These are phyloP conservation scores for Oxytropis ochrocephala DNA, from an alignment of 306 rosid genomes.

Conservation along the genomic window DNA sequence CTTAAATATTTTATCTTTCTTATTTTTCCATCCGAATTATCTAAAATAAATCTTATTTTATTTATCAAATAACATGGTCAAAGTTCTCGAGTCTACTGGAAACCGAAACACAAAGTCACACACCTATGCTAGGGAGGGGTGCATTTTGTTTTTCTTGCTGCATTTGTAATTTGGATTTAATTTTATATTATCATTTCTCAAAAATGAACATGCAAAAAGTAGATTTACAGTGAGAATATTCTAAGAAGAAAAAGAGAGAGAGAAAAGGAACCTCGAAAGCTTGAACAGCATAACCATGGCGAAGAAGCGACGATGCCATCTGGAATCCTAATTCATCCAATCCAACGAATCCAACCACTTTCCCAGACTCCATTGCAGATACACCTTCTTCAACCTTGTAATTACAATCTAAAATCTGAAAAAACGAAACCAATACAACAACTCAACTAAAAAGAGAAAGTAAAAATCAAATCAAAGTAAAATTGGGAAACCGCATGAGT, in stretches of 20 bases:
- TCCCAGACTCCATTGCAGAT: slow-evolving; percentile 36
- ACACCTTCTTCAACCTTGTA: background rate
- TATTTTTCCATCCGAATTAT: too few species aligned
- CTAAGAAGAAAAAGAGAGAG: background rate
- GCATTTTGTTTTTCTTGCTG: too few species aligned
- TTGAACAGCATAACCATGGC: slow-evolving; percentile 41
- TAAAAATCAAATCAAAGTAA: too few species aligned
- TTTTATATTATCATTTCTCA: too few species aligned
- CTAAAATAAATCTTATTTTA: too few species aligned
- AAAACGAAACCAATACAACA: background rate
- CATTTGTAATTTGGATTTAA: too few species aligned
- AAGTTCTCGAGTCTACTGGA: too few species aligned
- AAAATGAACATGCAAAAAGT: too few species aligned
- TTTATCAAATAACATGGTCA: too few species aligned
- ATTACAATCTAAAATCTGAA: background rate
- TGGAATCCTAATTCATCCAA: slow-evolving; percentile 47
- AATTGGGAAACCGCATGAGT: background rate
- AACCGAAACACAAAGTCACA: too few species aligned
- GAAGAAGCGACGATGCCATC: slow-evolving; percentile 43
- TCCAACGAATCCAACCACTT: slow-evolving; percentile 55
- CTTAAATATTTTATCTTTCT: too few species aligned
- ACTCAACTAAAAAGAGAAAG: background rate
- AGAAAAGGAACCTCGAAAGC: slow-evolving; percentile 53
- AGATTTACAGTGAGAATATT: background rate
- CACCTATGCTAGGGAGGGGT: too few species aligned